Evolutionary conservation across 2,329 filamentous ascomycete species (phyloP), one percentile per base, ranked within the genome.

Genomic region (Trichoderma koningiopsis): DNA sequence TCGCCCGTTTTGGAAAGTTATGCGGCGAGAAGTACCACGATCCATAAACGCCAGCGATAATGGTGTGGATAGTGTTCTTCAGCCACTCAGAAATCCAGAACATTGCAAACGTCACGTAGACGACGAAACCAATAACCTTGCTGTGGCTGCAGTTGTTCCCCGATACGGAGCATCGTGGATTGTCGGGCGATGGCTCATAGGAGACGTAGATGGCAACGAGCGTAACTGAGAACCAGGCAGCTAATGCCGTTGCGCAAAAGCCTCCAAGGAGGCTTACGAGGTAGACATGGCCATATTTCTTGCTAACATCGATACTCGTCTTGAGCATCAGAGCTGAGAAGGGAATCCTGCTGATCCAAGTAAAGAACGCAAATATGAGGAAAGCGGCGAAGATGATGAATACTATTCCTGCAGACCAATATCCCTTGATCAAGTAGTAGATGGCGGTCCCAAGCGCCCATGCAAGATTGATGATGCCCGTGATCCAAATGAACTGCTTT

Each of bases 71-170:
- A 0, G 92, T 94, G 80, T 97, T 97, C 83, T 97, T 97, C 74
- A 97, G 83, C 86, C 92, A 95, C 78, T 98, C 95, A 1, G 92
- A 91, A 72, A 97, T 90, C 95, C 95, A 98, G 81, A 96, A 97
- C 81, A 90, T 92, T 65, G 94, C 91, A 75, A 98, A 97, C 0
- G 94, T 97, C 73, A 94, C 87, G 78, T 96, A 97, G 22, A 91
- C 92, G 5, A 97, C 83, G 35, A 97, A 81, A 0, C 94, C 94
- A 70, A 94, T 94, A 56, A 97, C 92, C 72, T 90, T 95, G 63
- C 84, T 92, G 6, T 83, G 85, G 70, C 91, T 90, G 75, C 94
- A 97, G 4, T 88, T 88, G 33, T 73, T 67, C 14, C 80, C 79
- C 4, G 53, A 58, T 16, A 67, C 55, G 4, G 81, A 80, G 72